Evolutionary conservation across 495 filamentous ascomycete species (phyloP), one percentile per base, ranked within the genome.

Genomic region (Podospora didyma): DNA sequence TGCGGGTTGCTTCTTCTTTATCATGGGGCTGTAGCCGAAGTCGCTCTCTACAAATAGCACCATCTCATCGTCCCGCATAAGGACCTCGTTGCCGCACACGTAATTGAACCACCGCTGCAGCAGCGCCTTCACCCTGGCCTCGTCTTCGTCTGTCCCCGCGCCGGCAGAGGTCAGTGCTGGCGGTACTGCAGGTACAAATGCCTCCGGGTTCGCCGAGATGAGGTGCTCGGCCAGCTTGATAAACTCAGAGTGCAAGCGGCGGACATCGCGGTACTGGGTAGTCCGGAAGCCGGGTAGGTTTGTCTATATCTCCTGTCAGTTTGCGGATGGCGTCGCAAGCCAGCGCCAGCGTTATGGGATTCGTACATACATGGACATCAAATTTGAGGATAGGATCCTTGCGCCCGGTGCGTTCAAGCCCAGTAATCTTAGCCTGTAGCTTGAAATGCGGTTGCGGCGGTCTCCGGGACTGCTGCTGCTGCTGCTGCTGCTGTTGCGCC

Each of bases 261-360:
- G 88, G 52, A 99, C 89, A 69, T 97, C 95, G 65, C 95, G 90
- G 72, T 96, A 97, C 69, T 97, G 95, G 9, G 95, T 97, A 2
- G 95, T 97, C 60, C 95, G 83, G 74, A 96, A 99, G 62, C 93
- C 92, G 48, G 93, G 93, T 17, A 99, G 89, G 74, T 97, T 97
- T 54, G 95, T 97, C 95, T 97, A 51, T 20, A 24, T 12, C 12
- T 26, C 14, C 64, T 65, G 52, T 61, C 44, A 57, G 54, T 49
- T 16, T 7, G n/a, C 10, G 2, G n/a, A 42, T 7, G 12, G n/a
- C 39, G 4, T 50, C 19, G n/a, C 21, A 1, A 3, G 22, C 22
- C 12, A 10, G n/a, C 26, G n/a, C 7, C 21, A n/a, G 19, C 12
- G 2, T 3, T 24, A 14, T 16, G n/a, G n/a, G 17, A 41, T 26